Percentiles rank a stretch among this genome's conserved stretches.
These are phyloP conservation scores for Colletotrichum sp. DNA, from an alignment of 2,329 filamentous ascomycete species.

Conservation along the genomic window DNA sequence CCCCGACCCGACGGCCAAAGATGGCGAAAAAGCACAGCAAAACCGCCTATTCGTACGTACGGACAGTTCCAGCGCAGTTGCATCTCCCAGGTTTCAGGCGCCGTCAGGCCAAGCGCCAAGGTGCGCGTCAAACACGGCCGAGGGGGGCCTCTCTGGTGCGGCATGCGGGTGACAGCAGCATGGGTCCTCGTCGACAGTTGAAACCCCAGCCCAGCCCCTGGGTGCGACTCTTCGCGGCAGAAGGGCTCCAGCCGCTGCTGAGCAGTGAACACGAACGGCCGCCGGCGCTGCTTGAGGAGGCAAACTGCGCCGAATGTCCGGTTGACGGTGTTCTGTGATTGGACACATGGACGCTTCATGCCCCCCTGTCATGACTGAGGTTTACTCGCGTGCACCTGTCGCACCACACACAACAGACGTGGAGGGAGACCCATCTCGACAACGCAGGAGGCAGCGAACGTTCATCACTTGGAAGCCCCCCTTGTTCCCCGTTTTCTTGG, in stretches of 20 bases:
- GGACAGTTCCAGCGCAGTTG: background rate
- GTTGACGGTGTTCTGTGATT: background rate
- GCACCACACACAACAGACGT: background rate
- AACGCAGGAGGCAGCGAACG: background rate
- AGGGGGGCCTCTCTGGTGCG: background rate
- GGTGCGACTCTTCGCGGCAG: background rate
- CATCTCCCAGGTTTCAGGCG: conserved; percentile 10
- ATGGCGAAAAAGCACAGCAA: background rate
- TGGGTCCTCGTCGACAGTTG: background rate
- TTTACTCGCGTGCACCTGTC: background rate
- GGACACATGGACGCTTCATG: background rate
- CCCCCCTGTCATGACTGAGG: background rate
- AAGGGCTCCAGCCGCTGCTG: background rate
- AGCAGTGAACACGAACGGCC: background rate
- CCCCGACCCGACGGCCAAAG: background rate
- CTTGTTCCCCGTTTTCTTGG: background rate
- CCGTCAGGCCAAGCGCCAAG: conserved; percentile 15
- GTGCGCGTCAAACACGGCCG: conserved; percentile 11
- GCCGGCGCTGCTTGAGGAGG: background rate
- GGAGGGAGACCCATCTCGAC: background rate
- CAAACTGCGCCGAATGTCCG: background rate
- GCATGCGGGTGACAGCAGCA: conserved; percentile 8
- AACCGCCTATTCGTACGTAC: background rate
- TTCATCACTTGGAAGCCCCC: background rate
- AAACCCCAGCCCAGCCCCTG: background rate